Percentiles rank a stretch among this genome's conserved stretches.
Conservation (phyloP, 768 basidiomycete genomes). For the Boletus pseudo-olivaceus region DNA sequence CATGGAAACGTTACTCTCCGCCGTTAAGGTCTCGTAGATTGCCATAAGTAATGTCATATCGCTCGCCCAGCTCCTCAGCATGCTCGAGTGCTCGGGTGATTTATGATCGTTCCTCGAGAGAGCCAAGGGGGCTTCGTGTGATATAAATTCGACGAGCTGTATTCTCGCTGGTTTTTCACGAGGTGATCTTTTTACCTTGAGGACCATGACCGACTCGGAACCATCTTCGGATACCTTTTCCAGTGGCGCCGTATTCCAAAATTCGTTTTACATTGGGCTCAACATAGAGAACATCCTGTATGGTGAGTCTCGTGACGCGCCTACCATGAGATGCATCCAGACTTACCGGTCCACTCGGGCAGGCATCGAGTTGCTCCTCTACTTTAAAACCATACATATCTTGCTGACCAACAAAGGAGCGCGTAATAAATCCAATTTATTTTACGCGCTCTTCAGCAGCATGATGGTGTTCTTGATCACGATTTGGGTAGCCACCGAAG, state of each 20-base stretch:
- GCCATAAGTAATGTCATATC: background rate
- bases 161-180: background rate
- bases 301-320: constrained; percentile 11
- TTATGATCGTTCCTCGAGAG: background rate
- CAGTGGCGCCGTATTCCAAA: constrained; percentile 2
- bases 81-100: background rate
- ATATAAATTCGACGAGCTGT: constrained; percentile 2
- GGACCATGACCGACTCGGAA: background rate
- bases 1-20: background rate
- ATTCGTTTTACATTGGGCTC: constrained; percentile 12
- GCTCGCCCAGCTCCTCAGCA: background rate
- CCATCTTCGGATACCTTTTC: background rate
- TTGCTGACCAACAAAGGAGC: constrained; percentile 3
- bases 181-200: too few species aligned
- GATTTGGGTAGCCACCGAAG: constrained; percentile 22
- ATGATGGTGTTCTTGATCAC: constrained; percentile 28
- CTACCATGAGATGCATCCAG: background rate
- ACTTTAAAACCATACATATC: constrained; percentile 19
- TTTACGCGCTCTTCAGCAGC: constrained; percentile 26
- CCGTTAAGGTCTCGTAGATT: background rate
- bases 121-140: background rate
- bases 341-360: background rate
- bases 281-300: constrained; percentile 21
- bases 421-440: constrained; percentile 8
- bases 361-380: constrained; percentile 26